Evolutionary conservation across 495 filamentous ascomycete species (phyloP).

Genomic region (Penicillium simplicissimum): DNA sequence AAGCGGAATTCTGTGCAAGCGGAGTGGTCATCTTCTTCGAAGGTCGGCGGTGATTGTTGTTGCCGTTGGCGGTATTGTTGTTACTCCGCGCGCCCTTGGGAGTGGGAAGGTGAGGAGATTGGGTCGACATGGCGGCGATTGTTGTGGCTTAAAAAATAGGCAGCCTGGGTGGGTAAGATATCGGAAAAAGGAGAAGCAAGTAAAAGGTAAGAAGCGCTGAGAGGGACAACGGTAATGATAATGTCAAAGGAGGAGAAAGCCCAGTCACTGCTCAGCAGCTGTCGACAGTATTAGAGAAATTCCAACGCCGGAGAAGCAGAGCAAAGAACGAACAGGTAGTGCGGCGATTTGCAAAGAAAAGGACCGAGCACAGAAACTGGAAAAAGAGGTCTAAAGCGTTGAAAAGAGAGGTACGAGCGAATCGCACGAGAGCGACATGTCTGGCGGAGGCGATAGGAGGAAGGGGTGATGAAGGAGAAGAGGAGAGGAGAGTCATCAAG

Average conservation of each 20-base stretch:
- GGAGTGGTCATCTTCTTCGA: conserved; percentile 40
- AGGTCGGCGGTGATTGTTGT: conserved; percentile 35
- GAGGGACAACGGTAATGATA: conserved; percentile 11
- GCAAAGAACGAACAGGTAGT: conserved; percentile 9
- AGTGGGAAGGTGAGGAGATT: conserved; percentile 41
- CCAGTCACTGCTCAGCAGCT: conserved; percentile 44
- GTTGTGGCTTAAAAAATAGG: conserved; percentile 48
- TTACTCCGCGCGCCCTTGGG: conserved; percentile 39
- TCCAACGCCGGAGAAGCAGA: conserved; percentile 22
- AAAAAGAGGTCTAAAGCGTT: conserved; percentile 1
- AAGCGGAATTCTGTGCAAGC: conserved; percentile 28
- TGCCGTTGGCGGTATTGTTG: conserved; percentile 10
- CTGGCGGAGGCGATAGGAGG: conserved; percentile 5
- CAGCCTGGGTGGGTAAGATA: conserved; percentile 38
- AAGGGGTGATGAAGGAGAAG: conserved; percentile 4
- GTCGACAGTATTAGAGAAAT: conserved; percentile 27
- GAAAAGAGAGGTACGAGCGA: not conserved
- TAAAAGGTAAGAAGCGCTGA: conserved; percentile 7
- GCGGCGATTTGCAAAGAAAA: conserved; percentile 8
- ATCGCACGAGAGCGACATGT: conserved; percentile 8
- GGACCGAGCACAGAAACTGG: not conserved
- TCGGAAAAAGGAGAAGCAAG: conserved; percentile 21
- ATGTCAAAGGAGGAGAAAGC: conserved; percentile 21
- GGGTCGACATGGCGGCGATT: conserved; percentile 45
- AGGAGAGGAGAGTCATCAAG: conserved; percentile 10